A percentile compares a stretch with the other conserved stretches of the same genome.
Evolutionary conservation across 306 rosid genomes (phyloP).

Genomic region (Datisca glomerata): DNA sequence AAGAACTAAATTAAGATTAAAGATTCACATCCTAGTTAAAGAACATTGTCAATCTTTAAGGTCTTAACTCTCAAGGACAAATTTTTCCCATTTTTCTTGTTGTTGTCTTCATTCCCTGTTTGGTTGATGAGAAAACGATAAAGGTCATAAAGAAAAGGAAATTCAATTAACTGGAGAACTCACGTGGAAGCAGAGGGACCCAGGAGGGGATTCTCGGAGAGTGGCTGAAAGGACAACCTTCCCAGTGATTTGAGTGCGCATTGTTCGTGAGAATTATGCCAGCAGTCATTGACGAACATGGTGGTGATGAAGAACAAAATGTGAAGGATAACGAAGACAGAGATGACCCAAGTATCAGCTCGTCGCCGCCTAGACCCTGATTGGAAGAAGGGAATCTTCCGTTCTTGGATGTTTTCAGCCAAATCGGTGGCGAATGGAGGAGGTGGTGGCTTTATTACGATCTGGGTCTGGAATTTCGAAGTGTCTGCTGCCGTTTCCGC

Average conservation of each 20-base stretch:
- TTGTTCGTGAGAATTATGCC: conserved; percentile 56
- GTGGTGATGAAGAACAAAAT: conserved; percentile 53
- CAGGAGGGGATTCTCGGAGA: conserved; percentile 69
- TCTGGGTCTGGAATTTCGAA: conserved; percentile 20
- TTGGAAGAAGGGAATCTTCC: conserved; percentile 22
- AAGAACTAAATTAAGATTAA: too few relatives aligned
- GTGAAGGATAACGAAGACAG: conserved; percentile 69
- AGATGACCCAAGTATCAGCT: conserved; percentile 71
- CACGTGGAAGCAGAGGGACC: conserved; percentile 93
- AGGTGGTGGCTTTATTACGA: conserved; percentile 33
- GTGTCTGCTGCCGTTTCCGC: conserved; percentile 24
- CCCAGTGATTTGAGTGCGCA: conserved; percentile 52
- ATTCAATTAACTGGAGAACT: conserved; percentile 10
- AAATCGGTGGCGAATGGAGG: conserved; percentile 11
- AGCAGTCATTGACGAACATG: conserved; percentile 74
- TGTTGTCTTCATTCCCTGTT: too few relatives aligned
- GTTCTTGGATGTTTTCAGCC: conserved; percentile 20
- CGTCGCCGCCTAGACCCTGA: conserved; percentile 24
- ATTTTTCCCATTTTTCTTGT: too few relatives aligned
- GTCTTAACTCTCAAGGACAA: too few relatives aligned
- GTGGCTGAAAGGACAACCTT: conserved; percentile 77
- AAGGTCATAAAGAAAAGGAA: too few relatives aligned
- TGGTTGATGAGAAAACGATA: too few relatives aligned
- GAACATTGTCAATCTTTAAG: too few relatives aligned
- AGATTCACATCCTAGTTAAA: too few relatives aligned